Percentiles rank a stretch among this genome's conserved stretches.
Evolutionary conservation across 2,329 filamentous ascomycete genomes (phyloP).

Genomic region (Alternaria gansuensis): DNA sequence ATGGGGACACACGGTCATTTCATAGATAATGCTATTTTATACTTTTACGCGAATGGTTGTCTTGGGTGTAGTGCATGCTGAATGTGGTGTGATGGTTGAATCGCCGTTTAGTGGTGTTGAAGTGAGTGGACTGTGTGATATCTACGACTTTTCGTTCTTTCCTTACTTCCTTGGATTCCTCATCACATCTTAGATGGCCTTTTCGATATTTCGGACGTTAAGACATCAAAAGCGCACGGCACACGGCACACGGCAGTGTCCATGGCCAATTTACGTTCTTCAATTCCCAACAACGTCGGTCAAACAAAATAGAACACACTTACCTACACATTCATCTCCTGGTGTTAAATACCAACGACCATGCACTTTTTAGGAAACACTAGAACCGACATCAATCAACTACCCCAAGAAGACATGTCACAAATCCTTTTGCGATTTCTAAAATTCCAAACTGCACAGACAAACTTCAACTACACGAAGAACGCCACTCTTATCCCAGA

Average conservation of each 20-base stretch:
- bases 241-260: too few species aligned
- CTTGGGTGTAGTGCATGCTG: too few species aligned
- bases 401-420: neutral
- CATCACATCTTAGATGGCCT: too few species aligned
- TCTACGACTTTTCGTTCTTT: neutral
- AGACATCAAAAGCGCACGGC: too few species aligned
- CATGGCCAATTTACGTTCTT: too few species aligned
- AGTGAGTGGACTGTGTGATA: neutral
- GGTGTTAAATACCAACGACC: neutral
- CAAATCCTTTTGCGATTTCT: neutral
- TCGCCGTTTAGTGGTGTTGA: neutral
- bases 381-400: neutral
- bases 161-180: neutral
- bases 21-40: neutral
- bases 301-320: too few species aligned
- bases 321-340: too few species aligned
- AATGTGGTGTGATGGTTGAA: accelerated
- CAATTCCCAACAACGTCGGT: too few species aligned
- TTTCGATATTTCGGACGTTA: too few species aligned
- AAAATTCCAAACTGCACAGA: slow-evolving; percentile 1
- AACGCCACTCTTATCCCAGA: neutral
- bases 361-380: neutral
- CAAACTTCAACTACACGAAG: neutral
- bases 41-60: neutral
- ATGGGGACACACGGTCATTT: neutral